These are phyloP conservation scores for Yamadazyma atlantica DNA, from an alignment of 1,139 yeast genomes.

Conservation along the genomic window DNA sequence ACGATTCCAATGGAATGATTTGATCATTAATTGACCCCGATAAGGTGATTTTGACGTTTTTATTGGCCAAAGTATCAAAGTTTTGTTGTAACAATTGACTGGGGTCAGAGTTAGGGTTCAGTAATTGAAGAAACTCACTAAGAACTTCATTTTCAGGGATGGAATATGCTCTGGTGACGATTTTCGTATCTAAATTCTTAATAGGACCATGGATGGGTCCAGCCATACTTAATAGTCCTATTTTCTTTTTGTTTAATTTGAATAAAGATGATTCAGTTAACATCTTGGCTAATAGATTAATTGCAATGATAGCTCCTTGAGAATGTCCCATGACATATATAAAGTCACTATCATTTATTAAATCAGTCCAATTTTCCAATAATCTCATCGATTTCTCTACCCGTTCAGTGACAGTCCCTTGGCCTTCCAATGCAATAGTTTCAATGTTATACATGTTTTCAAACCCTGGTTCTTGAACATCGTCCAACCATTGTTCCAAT, in stretches of 20 bases:
- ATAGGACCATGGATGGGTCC: constrained; percentile 49
- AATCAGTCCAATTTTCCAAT: constrained; percentile 43
- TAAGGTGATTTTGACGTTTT: constrained; percentile 51
- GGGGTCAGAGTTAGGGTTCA: constrained; percentile 33
- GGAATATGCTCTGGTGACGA: constrained; percentile 48
- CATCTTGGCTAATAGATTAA: constrained; percentile 40
- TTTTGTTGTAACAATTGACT: constrained; percentile 32
- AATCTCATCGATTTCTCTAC: constrained; percentile 34
- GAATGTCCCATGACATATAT: constrained; percentile 46
- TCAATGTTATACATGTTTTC: constrained; percentile 31
- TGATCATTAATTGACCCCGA: constrained; percentile 65
- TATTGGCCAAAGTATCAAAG: constrained; percentile 25
- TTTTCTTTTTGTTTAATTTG: constrained; percentile 19
- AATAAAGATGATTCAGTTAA: constrained; percentile 10
- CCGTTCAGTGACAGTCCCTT: constrained; percentile 46
- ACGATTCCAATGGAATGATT: constrained; percentile 66
- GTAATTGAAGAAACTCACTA: constrained; percentile 48
- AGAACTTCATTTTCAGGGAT: constrained; percentile 48
- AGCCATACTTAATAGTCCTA: constrained; percentile 47
- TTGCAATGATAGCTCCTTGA: constrained; percentile 46
- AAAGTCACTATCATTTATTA: constrained; percentile 39
- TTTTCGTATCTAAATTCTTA: constrained; percentile 42
- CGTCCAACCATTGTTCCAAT: constrained; percentile 38
- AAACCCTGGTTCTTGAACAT: constrained; percentile 21
- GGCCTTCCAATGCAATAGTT: constrained; percentile 53